phyloP scores from a whole-genome alignment of 352 stramenopile species.

The Paralagenidium karlingii region DNA sequence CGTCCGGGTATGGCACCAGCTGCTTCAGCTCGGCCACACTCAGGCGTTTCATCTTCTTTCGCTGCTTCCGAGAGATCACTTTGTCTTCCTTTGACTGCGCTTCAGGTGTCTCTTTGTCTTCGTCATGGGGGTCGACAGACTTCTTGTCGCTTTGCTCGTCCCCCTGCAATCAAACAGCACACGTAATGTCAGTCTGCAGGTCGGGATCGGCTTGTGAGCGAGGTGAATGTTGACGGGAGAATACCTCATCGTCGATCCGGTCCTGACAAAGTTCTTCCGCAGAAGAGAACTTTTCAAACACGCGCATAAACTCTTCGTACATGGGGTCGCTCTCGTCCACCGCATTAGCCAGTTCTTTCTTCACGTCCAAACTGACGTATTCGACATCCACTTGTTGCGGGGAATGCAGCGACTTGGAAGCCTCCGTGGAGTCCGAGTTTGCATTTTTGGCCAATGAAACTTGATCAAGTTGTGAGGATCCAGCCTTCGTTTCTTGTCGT shows the following conservation, averaged over 20 bases:
- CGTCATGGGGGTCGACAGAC: conserved; percentile 5
- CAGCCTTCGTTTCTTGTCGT: background rate
- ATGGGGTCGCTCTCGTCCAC: conserved; percentile 44
- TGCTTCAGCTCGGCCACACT: conserved; percentile 96
- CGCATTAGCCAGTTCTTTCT: conserved; percentile 36
- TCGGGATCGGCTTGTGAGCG: background rate
- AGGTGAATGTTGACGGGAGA: background rate
- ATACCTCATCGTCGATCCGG: conserved; percentile 1
- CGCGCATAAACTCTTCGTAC: conserved; percentile 79
- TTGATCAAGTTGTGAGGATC: background rate
- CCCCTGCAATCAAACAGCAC: conserved; percentile 4
- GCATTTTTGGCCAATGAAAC: background rate
- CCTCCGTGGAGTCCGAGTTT: conserved; percentile 1
- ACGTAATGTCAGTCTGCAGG: conserved; percentile 13
- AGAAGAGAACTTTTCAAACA: conserved; percentile 78
- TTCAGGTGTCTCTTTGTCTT: conserved; percentile 10
- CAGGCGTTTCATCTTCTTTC: conserved; percentile 89
- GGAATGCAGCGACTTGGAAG: background rate
- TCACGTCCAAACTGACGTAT: conserved; percentile 69
- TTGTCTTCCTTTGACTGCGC: conserved; percentile 22
- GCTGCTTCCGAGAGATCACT: conserved; percentile 84
- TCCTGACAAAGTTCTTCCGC: conserved; percentile 67
- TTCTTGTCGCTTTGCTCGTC: conserved; percentile 14
- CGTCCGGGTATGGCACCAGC: conserved; percentile 84
- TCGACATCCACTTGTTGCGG: conserved; percentile 51